These are phyloP conservation scores for Cladobotryum mycophilum DNA, from an alignment of 2,329 filamentous ascomycete genomes.

Conservation along the genomic window DNA sequence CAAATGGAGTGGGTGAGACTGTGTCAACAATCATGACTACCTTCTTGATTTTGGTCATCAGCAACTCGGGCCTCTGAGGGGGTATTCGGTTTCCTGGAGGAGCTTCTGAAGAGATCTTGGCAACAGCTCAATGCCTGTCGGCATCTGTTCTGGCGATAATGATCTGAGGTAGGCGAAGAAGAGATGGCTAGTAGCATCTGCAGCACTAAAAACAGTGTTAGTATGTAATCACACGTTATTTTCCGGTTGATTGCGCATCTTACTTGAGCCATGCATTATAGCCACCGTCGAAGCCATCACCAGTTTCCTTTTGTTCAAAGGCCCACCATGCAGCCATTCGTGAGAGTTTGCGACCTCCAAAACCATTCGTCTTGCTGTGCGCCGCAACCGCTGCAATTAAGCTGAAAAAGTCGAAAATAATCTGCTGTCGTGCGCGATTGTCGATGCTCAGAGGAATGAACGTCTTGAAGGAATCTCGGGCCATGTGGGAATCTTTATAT, in stretches of 20 bases:
- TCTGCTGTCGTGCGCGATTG: constrained; percentile 74
- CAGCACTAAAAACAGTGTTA: constrained; percentile 54
- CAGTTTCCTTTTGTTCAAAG: constrained; percentile 82
- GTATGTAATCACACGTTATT: neutral
- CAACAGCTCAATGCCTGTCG: constrained; percentile 75
- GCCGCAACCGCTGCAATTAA: constrained; percentile 85
- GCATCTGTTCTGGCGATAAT: constrained; percentile 70
- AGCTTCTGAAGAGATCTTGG: constrained; percentile 88
- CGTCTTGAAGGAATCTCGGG: constrained; percentile 87
- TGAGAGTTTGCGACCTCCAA: constrained; percentile 89
- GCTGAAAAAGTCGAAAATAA: constrained; percentile 96
- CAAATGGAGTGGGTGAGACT: constrained; percentile 90
- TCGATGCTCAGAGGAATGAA: constrained; percentile 94
- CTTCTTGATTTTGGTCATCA: constrained; percentile 76
- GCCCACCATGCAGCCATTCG: constrained; percentile 98
- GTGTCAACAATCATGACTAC: constrained; percentile 96
- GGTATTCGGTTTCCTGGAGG: constrained; percentile 88
- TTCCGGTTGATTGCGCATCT: constrained; percentile 20
- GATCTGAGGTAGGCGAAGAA: constrained; percentile 97
- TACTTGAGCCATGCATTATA: constrained; percentile 84
- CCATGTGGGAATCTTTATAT: constrained; percentile 74
- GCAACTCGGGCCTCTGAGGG: constrained; percentile 70
- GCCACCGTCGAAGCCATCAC: constrained; percentile 88
- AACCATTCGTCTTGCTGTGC: constrained; percentile 86
- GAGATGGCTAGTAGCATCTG: constrained; percentile 90